Evolutionary conservation across 2,329 filamentous ascomycete species (phyloP), one percentile per base, ranked within the genome.

Genomic region (Alternaria burnsii): DNA sequence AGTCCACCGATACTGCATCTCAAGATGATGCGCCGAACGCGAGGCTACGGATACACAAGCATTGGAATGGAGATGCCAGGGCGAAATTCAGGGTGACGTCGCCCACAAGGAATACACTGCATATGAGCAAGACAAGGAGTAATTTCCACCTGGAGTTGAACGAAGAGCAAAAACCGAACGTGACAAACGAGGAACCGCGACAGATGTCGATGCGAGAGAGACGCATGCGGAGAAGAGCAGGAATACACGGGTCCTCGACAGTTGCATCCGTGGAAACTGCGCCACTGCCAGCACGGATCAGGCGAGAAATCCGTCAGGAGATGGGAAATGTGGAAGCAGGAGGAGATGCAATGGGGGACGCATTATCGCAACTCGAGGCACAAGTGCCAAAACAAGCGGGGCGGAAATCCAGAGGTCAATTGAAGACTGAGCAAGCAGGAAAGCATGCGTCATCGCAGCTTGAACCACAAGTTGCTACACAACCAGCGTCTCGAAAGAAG

Each of bases 41-140:
- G 16, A 56, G 20, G 28, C 16, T 62, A 18, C 59, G 59, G 20
- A 53, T 64, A 20, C 55, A 47, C 26, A 62, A 62, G 26, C 55
- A 64, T 36, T 56, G 55, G 59, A 59, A 41, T 18, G 52, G 53
- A 7, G 58, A 61, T 36, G 42, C 30, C 9, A 57, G n/a, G 2
- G 50, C 32, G 2, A 43, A 43, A 16, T 58, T 38, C 12, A 54
- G 46, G 43, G n/a, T 24, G 6, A 28, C 44, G 1, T 46, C 52
- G 20, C 59, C 55, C 18, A 55, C 32, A 6, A 30, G 28, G 8
- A 57, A 34, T 42, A 11, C 10, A 9, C 30, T 59, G 5, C 57
- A 59, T 34, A 51, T 56, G 52, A 59, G 52, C 18, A 56, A 58
- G 43, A 58, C 48, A 11, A 52, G 55, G 12, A 14, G 34, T 44